Evolutionary conservation across 2,329 filamentous ascomycete species (phyloP).

Genomic region (Cucurbitaria berberidis): DNA sequence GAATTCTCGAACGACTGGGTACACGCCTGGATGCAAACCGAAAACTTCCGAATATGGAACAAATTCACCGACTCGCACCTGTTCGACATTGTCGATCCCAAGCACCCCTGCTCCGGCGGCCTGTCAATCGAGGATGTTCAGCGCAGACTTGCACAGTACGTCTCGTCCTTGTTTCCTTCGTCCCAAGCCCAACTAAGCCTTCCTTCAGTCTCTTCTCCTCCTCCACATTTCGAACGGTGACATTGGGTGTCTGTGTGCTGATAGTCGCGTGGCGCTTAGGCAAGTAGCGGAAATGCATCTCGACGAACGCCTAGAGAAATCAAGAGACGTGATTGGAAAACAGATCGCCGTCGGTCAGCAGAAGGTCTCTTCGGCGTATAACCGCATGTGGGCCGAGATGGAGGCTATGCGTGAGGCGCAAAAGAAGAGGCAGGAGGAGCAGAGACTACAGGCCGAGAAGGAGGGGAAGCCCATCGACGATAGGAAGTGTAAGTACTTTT

Average conservation of each 20-base stretch:
- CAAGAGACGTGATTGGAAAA: slow-evolving; percentile 83
- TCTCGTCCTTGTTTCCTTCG: slow-evolving; percentile 21
- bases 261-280: slow-evolving; percentile 46
- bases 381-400: slow-evolving; percentile 87
- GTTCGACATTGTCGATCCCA: slow-evolving; percentile 92
- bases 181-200: slow-evolving; percentile 32
- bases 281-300: slow-evolving; percentile 94
- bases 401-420: slow-evolving; percentile 80
- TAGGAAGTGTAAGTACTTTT: slow-evolving; percentile 30
- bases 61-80: slow-evolving; percentile 75
- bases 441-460: slow-evolving; percentile 50
- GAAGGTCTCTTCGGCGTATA: slow-evolving; percentile 86
- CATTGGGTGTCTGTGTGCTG: slow-evolving; percentile 43
- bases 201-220: slow-evolving; percentile 37
- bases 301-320: slow-evolving; percentile 85
- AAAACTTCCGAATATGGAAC: slow-evolving; percentile 92
- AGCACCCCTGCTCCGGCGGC: slow-evolving; percentile 90
- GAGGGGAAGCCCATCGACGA: slow-evolving; percentile 24
- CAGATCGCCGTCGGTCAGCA: slow-evolving; percentile 87
- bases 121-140: slow-evolving; percentile 95
- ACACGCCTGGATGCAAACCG: slow-evolving; percentile 83
- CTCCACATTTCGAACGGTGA: slow-evolving; percentile 36
- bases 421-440: slow-evolving; percentile 66
- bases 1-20: slow-evolving; percentile 89
- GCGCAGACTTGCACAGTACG: slow-evolving; percentile 75